Evolutionary conservation across 108 stramenopile species (phyloP), one percentile per base, ranked within the genome.

Genomic region (Asterionellopsis glacialis): DNA sequence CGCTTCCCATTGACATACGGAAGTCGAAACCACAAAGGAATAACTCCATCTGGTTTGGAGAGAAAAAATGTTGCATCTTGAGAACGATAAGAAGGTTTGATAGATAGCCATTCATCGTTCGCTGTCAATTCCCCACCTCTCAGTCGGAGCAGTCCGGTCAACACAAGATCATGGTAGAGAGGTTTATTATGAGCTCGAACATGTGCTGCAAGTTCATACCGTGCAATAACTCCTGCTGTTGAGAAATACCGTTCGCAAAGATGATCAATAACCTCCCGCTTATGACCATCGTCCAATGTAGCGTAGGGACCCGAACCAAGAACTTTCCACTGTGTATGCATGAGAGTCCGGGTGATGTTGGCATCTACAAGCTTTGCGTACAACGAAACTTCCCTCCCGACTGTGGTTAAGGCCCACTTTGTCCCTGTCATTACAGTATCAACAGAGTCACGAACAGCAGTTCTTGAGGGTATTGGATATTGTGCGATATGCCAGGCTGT

Each of bases 251-350:
- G 75, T 23, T 82, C 80, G 43, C 80, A 82, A n/a, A 86, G 45
- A 45, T 86, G 84, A 67, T 79, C 75, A 48, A 82, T 63, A 19
- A 86, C 79, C 44, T 81, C 80, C 41, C 45, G 24, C 54, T 79
- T 78, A 58, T 61, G 67, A 61, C 64, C 18, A 42, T 61, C 57
- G 42, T 80, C 75, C 12, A 86, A 59, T 6, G 80, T 73, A 7
- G 76, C 71, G 56, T 87, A 87, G 9, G 80, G 85, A 22, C 85
- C 85, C 18, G 50, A 62, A 24, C 81, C 81, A 11, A 87, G 47
- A 9, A 87, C 79, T 49, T 68, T 67, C 85, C 85, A 87, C 64
- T 76, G 80, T 16, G 85, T 82, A 53, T 80, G 79, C 23, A 67
- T 70, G 10, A 87, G 22, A 0, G 81, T 70, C 13, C 85, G 73